phyloP scores from a whole-genome alignment of 2,329 filamentous ascomycete genomes.

The Fusarium sp. region DNA sequence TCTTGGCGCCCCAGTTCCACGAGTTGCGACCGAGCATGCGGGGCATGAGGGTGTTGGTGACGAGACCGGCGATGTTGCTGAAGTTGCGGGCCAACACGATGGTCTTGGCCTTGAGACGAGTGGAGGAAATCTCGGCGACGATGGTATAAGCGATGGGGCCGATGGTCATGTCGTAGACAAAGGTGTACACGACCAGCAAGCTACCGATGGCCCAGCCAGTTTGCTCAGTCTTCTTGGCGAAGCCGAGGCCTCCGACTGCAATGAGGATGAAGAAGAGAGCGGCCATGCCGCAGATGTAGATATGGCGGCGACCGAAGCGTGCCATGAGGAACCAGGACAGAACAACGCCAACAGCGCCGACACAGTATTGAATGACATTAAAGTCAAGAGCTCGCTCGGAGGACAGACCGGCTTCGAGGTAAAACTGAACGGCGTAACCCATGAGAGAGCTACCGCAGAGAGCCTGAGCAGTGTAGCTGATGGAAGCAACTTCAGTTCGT shows the following conservation, averaged over 20 bases:
- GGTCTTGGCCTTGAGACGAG: slow-evolving; percentile 56
- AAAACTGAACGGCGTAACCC: slow-evolving; percentile 17
- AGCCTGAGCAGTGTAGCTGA: slow-evolving; percentile 7
- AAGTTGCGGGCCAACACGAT: slow-evolving; percentile 55
- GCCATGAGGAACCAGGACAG: slow-evolving; percentile 18
- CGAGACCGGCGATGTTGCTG: slow-evolving; percentile 60
- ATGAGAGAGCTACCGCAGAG: slow-evolving; percentile 15
- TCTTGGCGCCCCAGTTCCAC: slow-evolving; percentile 59
- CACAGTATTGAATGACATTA: slow-evolving; percentile 15
- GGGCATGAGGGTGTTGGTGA: slow-evolving; percentile 56
- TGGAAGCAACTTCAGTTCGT: slow-evolving; percentile 10
- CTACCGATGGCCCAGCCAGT: slow-evolving; percentile 56
- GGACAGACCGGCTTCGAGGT: slow-evolving; percentile 4
- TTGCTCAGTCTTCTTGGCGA: slow-evolving; percentile 50
- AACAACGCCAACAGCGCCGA: slow-evolving; percentile 4
- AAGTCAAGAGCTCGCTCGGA: slow-evolving; percentile 7
- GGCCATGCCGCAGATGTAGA: slow-evolving; percentile 7
- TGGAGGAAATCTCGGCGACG: slow-evolving; percentile 65
- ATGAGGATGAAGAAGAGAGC: slow-evolving; percentile 3
- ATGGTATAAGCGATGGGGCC: slow-evolving; percentile 80
- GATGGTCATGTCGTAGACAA: slow-evolving; percentile 51
- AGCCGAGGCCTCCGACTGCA: slow-evolving; percentile 47
- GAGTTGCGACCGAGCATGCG: slow-evolving; percentile 56
- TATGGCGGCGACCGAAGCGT: slow-evolving; percentile 7
- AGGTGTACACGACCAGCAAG: slow-evolving; percentile 55